phyloP scores from a whole-genome alignment of 306 rosid genomes.

The barrel medic (Medicago truncatula) region MtrunA17r5.0-ANR NC_053042.1:6055501-6056000 shows the following conservation, averaged over 20 bases:
- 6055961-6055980: not conserved
- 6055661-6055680: conserved; percentile 36
- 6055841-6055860: conserved; percentile 1
- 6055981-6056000: conserved; percentile 20
- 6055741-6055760: conserved; percentile 23
- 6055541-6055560: conserved; percentile 14
- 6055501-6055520: conserved; percentile 41
- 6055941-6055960: not conserved
- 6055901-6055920: not conserved
- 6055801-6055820: not conserved
- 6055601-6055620: conserved; percentile 20
- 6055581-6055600: conserved; percentile 13
- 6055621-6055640: conserved; percentile 14
- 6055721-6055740: conserved; percentile 4
- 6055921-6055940: conserved; percentile 7
- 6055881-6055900: conserved; percentile 28
- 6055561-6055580: conserved; percentile 37
- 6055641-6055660: not conserved
- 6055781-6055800: not conserved
- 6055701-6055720: conserved; percentile 13
- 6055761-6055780: conserved; percentile 12
- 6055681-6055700: conserved; percentile 23
- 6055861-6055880: conserved; percentile 2
- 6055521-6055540: conserved; percentile 31
- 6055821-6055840: conserved; percentile 1